A percentile compares a stretch with the other conserved stretches of the same genome.
phyloP scores from a whole-genome alignment of 2,329 filamentous ascomycete genomes.

The Alternaria angustiovoidea region DNA sequence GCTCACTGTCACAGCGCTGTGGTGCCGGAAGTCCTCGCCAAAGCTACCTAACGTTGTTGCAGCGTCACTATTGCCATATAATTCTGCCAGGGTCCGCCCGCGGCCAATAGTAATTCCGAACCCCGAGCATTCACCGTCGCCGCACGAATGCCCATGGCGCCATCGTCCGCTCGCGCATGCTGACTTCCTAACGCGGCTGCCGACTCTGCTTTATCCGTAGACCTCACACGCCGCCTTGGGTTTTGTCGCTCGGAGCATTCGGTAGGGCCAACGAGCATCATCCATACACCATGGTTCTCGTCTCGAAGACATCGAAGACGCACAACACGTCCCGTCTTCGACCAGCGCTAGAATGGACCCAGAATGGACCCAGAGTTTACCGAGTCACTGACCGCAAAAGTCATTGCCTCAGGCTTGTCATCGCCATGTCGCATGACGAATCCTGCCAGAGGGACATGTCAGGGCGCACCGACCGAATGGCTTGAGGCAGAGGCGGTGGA shows the following conservation, averaged over 20 bases:
- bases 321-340: conserved; percentile 11
- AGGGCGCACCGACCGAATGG: conserved; percentile 2
- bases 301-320: background rate
- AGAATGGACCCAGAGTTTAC: background rate
- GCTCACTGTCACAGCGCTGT: conserved; percentile 10
- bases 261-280: background rate
- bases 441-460: conserved; percentile 1
- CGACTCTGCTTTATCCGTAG: conserved; percentile 1
- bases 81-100: conserved; percentile 13
- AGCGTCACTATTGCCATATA: conserved; percentile 11
- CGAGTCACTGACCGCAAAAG: conserved; percentile 3
- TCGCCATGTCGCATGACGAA: conserved; percentile 5
- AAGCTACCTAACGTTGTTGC: conserved; percentile 6
- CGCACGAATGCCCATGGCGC: conserved; percentile 4
- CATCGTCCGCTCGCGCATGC: background rate
- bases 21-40: conserved; percentile 21
- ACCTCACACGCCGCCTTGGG: background rate
- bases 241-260: background rate
- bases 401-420: background rate
- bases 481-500: background rate
- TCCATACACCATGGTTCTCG: conserved; percentile 1
- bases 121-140: background rate
- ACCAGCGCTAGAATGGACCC: background rate
- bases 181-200: background rate
- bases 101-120: conserved; percentile 6